Conservation (phyloP, 768 basidiomycete genomes). For the Lactarius sanguifluus region DNA sequence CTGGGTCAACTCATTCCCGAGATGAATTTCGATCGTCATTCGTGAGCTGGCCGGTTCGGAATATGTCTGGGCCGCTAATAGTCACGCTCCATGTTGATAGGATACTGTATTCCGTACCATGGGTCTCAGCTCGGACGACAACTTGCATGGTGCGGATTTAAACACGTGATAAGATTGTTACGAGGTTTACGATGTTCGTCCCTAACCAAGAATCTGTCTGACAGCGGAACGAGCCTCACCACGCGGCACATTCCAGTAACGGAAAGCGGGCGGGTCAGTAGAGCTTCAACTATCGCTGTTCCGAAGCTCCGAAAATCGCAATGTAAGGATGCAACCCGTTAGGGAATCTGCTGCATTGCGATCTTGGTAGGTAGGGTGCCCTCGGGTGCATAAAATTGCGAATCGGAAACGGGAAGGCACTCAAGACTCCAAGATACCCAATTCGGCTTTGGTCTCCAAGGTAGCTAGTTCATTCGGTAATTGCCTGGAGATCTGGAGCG, state of each 20-base stretch:
- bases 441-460: constrained; percentile 15
- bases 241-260: constrained; percentile 31
- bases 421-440: constrained; percentile 20
- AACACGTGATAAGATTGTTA: neutral
- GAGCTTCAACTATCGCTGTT: constrained; percentile 52
- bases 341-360: constrained; percentile 43
- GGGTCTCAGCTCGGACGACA: neutral
- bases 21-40: neutral
- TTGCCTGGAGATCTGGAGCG: constrained; percentile 18
- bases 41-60: neutral
- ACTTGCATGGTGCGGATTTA: neutral
- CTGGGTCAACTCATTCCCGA: neutral
- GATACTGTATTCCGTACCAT: neutral
- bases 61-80: neutral
- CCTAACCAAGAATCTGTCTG: constrained; percentile 37
- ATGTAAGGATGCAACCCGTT: constrained; percentile 30
- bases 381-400: constrained; percentile 37
- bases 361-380: constrained; percentile 30
- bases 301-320: constrained; percentile 25
- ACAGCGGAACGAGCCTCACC: constrained; percentile 72
- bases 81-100: neutral
- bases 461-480: constrained; percentile 31
- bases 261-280: constrained; percentile 49
- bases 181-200: neutral
- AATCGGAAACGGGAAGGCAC: neutral